Base-by-base conservation (phyloP, 2,329 filamentous ascomycete species). In the Trichoderma sp. region DNA sequence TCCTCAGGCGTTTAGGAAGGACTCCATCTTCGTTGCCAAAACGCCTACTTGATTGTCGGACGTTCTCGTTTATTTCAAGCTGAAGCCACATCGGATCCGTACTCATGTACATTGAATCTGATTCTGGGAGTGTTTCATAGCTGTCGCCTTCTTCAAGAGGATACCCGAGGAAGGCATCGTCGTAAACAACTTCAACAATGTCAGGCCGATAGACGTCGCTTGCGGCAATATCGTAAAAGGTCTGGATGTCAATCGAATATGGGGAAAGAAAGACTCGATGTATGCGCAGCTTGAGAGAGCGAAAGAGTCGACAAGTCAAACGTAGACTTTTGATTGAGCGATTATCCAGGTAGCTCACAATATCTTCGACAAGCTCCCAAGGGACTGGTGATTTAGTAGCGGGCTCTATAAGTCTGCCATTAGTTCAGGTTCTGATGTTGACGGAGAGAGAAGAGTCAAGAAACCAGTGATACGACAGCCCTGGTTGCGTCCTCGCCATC, bases 111-210 rank as follows among this genome's bases (percentile, higher is more conserved):
- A 18, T 43, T 43, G 39, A 34, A 13, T 34, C 32, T 34, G 32
- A 34, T 5, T n/a, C 18, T 43, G 39, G 39, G 2, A 43, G 18
- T 7, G 7, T 13, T 10, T 49, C 4, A 24, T 11, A 24, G 8
- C 10, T 21, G 10, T n/a, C 46, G 10, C 4, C 18, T 0, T 21
- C 10, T 10, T 21, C n/a, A 49, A 21, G 3, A 49, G n/a, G 18
- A 43, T 13, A 24, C 7, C 46, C 7, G 24, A 49, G 3, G 30
- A 32, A 24, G 13, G 71, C 71, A 34, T 75, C 73, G 39, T 75
- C 74, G 13, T 70, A 74, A 1, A 75, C 49, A 5, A 75, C 59
- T 52, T 73, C 70, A 1, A 54, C 32, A 6, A 75, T 46, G 0
- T 58, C 11, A 2, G 66, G 13, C 5, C 71, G 56, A 24, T 68